A percentile compares a stretch with the other conserved stretches of the same genome.
These are phyloP conservation scores for Elaeagnus macrophylla DNA, from an alignment of 306 rosid genomes.

Conservation along the genomic window DNA sequence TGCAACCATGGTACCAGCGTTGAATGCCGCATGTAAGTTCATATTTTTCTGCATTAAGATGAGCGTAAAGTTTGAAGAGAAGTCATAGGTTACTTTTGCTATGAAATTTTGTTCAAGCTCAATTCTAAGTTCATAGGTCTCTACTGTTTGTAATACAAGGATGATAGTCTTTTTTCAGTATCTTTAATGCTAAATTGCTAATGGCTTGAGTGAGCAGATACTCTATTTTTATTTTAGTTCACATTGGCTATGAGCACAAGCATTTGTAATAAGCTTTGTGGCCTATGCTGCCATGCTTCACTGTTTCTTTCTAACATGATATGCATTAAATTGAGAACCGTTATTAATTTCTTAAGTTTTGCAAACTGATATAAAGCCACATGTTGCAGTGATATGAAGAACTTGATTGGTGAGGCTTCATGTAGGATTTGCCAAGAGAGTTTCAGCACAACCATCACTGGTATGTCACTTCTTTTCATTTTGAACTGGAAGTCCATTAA, in stretches of 20 bases:
- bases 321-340: not conserved
- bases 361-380: not conserved
- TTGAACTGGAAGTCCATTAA: not conserved
- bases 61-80: not conserved
- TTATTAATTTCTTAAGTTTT: no score
- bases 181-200: not conserved
- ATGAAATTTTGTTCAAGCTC: not conserved
- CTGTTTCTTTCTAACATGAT: not conserved
- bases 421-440: constrained; percentile 82
- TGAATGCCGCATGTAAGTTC: constrained; percentile 81
- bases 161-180: no score
- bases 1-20: constrained; percentile 91
- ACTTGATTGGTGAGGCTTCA: constrained; percentile 73
- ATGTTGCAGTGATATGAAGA: constrained; percentile 72
- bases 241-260: not conserved
- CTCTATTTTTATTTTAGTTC: not conserved
- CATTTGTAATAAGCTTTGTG: no score
- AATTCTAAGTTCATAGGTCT: not conserved
- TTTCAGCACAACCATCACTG: constrained; percentile 68
- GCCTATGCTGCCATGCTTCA: no score
- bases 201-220: not conserved
- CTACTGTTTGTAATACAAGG: not conserved
- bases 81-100: not conserved
- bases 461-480: constrained; percentile 20
- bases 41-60: not conserved